A percentile compares a stretch with the other conserved stretches of the same genome.
phyloP scores from a whole-genome alignment of 345 rosid genomes.

The Capsella bursapastoris region DNA sequence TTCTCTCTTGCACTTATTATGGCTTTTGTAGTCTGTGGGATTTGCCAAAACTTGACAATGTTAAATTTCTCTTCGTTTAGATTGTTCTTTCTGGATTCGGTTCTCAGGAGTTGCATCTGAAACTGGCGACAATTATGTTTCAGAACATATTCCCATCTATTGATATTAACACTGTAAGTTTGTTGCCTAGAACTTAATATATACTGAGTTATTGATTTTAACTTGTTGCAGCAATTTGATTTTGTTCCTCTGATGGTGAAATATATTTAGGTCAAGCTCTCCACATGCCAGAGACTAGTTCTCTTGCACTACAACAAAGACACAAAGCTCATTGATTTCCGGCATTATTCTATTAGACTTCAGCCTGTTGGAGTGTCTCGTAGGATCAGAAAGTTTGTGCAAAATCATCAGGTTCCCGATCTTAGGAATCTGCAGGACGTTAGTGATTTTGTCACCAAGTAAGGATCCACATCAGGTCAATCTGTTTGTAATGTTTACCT shows the following conservation, averaged over 20 bases:
- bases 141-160: constrained; percentile 96
- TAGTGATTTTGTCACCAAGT: constrained; percentile 92
- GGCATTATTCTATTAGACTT: constrained; percentile 88
- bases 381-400: constrained; percentile 86
- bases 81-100: constrained; percentile 97
- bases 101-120: constrained; percentile 80
- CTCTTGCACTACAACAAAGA: constrained; percentile 90
- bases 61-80: constrained; percentile 47
- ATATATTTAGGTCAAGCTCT: constrained; percentile 79
- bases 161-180: constrained; percentile 88
- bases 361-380: constrained; percentile 91
- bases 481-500: constrained; percentile 5
- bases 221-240: constrained; percentile 17
- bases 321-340: constrained; percentile 79
- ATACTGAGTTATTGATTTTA: neutral
- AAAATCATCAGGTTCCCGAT: constrained; percentile 86
- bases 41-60: constrained; percentile 1
- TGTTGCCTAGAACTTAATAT: constrained; percentile 5
- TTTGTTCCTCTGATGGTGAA: constrained; percentile 30
- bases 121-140: constrained; percentile 85
- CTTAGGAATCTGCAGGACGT: constrained; percentile 88
- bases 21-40: neutral
- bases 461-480: constrained; percentile 40
- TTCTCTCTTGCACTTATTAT: neutral
- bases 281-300: constrained; percentile 92